These are phyloP conservation scores for Davidsoniella virescens DNA, from an alignment of 2,329 filamentous ascomycete species.

Conservation along the genomic window DNA sequence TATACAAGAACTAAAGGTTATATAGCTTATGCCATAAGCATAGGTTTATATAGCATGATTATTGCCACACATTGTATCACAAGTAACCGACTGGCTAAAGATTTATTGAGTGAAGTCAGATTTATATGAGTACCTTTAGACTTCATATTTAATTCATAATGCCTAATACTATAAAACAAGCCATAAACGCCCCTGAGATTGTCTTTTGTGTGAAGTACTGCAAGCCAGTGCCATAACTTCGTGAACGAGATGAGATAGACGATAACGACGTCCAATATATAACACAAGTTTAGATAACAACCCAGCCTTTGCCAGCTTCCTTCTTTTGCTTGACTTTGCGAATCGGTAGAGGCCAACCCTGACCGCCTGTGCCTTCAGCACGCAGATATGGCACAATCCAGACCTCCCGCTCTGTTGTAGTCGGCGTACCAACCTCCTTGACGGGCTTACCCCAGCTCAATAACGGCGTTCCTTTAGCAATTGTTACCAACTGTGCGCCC, in stretches of 20 bases:
- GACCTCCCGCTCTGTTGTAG: slow-evolving; percentile 44
- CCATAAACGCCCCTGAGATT: neutral
- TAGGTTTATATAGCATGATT: no score
- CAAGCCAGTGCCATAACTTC: no score
- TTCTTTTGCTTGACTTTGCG: slow-evolving; percentile 70
- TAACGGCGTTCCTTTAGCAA: slow-evolving; percentile 74
- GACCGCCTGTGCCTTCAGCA: slow-evolving; percentile 47
- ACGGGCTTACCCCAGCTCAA: slow-evolving; percentile 79
- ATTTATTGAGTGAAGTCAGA: no score
- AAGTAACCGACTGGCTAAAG: no score
- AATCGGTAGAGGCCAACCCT: slow-evolving; percentile 75
- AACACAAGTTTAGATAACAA: slow-evolving; percentile 34
- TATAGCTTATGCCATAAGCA: no score
- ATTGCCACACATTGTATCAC: no score
- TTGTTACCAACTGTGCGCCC: slow-evolving; percentile 54
- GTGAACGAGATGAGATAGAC: neutral
- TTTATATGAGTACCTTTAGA: no score
- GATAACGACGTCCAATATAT: neutral
- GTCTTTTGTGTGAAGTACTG: neutral
- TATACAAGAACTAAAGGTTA: no score
- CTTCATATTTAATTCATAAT: no score
- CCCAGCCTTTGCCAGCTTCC: slow-evolving; percentile 57
- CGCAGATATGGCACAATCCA: slow-evolving; percentile 68
- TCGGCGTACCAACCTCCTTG: slow-evolving; percentile 50
- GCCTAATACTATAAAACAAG: neutral